Evolutionary conservation across 1,284 basidiomycete species (phyloP), one percentile per base, ranked within the genome.

Genomic region (Naganishia sp.): DNA sequence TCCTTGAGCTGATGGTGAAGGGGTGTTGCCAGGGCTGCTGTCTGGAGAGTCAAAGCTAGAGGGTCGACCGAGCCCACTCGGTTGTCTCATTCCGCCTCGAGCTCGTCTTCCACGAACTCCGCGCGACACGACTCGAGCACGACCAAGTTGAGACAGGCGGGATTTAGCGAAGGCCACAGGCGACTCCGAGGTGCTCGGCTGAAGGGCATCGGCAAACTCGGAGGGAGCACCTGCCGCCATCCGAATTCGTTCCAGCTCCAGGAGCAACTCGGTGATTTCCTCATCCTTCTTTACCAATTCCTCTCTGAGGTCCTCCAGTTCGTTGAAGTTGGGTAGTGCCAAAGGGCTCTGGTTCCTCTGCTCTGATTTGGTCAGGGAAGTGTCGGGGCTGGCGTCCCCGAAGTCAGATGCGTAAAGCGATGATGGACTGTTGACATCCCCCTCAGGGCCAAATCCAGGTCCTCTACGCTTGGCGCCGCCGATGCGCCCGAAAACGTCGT

Each of bases 341-440:
- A 79, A 74, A 3, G 78, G 77, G 5, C 74, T 72, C 61, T 77
- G 70, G 69, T 75, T 21, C 68, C 70, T 31, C 11, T 50, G 57
- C 11, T 68, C 67, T 59, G 61, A 74, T 70, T 60, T 73, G 70
- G 84, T 88, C 86, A 59, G 86, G 0, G 87, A 87, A 21, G 84
- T 83, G 64, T 88, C 84, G 21, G 90, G 90, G 36, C 57, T 60
- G 1, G 84, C 83, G 64, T 89, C 87, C 0, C 55, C 68, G 68
- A 79, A 81, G 69, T 79, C 77, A 43, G 75, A 77, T 42, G 74
- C 72, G 69, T 78, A 80, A 1, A 78, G 69, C 48, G 76, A 75
- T 9, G 72, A 74, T 3, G 69, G 84, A 21, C 82, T 82, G 43
- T 85, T 82, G 6, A 78, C 75, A 53, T 78, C 72, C 45, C 82